These are phyloP conservation scores for Teratosphaeriaceae sp. DNA, from an alignment of 2,329 filamentous ascomycete genomes.

Conservation along the genomic window DNA sequence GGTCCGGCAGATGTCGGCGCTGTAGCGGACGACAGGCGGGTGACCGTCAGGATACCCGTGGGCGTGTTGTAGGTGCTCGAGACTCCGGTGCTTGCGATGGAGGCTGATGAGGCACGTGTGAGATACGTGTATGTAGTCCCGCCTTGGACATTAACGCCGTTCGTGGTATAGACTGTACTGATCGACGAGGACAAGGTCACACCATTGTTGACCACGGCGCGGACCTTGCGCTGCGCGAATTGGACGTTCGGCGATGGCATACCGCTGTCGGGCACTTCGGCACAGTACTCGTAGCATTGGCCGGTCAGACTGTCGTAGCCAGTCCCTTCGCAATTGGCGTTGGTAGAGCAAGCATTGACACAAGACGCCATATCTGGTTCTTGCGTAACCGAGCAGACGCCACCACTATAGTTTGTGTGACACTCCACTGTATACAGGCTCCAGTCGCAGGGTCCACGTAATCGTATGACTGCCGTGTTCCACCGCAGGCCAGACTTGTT, in stretches of 20 bases:
- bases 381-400: not conserved
- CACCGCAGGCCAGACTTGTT: slow-evolving; percentile 1
- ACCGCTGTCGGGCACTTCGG: slow-evolving; percentile 2
- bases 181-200: not conserved
- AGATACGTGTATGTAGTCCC: slow-evolving; percentile 1
- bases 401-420: slow-evolving; percentile 4
- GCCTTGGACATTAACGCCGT: slow-evolving; percentile 2
- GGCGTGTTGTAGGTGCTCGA: not conserved
- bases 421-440: slow-evolving; percentile 3
- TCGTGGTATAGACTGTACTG: not conserved
- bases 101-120: not conserved
- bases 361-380: slow-evolving; percentile 5
- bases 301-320: slow-evolving; percentile 2
- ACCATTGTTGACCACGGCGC: slow-evolving; percentile 2
- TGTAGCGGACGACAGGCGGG: slow-evolving; percentile 9
- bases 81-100: not conserved
- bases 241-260: slow-evolving; percentile 2
- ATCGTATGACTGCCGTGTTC: not conserved
- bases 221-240: slow-evolving; percentile 2
- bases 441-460: slow-evolving; percentile 5
- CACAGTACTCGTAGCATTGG: slow-evolving; percentile 6
- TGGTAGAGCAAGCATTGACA: slow-evolving; percentile 2
- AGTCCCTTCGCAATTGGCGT: slow-evolving; percentile 3
- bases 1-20: slow-evolving; percentile 13
- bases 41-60: slow-evolving; percentile 1